A percentile compares a stretch with the other conserved stretches of the same genome.
Evolutionary conservation across 768 basidiomycete species (phyloP).

Genomic region (Serendipita vermifera): DNA sequence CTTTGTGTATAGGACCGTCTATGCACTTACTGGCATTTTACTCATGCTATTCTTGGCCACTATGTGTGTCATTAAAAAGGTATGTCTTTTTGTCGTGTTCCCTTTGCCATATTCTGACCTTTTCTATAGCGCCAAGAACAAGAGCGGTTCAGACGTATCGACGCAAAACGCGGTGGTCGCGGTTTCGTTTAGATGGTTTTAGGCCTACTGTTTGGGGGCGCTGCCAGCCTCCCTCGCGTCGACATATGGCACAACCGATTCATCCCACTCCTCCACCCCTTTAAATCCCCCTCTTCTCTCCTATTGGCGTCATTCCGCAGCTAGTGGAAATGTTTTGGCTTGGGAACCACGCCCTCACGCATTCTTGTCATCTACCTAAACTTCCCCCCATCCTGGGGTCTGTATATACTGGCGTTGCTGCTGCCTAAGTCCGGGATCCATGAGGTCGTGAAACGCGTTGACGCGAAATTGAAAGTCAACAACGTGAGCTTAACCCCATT

Average conservation of each 20-base stretch:
- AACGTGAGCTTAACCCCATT: no score
- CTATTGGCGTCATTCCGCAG: no score
- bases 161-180: conserved; percentile 72
- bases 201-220: background rate
- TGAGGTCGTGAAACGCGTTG: no score
- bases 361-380: no score
- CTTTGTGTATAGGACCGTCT: conserved; percentile 34
- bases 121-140: conserved; percentile 52
- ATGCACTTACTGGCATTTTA: conserved; percentile 75
- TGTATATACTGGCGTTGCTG: no score
- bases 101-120: background rate
- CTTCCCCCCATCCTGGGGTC: no score
- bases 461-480: no score
- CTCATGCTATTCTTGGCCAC: conserved; percentile 64
- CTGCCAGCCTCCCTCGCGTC: background rate
- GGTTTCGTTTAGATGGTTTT: conserved; percentile 69
- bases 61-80: conserved; percentile 76
- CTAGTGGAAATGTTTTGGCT: no score
- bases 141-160: conserved; percentile 80
- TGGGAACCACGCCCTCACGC: background rate
- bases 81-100: conserved; percentile 18
- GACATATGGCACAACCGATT: no score
- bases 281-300: no score
- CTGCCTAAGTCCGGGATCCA: no score
- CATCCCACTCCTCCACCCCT: no score